Percentiles rank a stretch among this genome's conserved stretches.
phyloP scores from a whole-genome alignment of 2,329 filamentous ascomycete genomes.

The Alternaria brassicae region DNA sequence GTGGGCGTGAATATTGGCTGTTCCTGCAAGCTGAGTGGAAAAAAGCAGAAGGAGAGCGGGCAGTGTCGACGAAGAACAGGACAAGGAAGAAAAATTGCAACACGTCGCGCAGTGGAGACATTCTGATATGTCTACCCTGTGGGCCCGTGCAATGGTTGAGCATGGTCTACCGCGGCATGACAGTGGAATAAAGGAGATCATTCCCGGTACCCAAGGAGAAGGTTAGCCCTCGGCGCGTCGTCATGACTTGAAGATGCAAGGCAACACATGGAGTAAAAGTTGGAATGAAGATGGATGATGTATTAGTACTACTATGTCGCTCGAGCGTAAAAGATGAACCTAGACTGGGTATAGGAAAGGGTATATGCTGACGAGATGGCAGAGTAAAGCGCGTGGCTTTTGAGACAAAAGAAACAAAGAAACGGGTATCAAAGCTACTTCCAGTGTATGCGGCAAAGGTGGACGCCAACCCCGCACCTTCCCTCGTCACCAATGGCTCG shows the following conservation, averaged over 20 bases:
- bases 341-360: slow-evolving; percentile 11
- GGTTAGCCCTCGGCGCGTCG: slow-evolving; percentile 8
- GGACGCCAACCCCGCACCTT: slow-evolving; percentile 17
- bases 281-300: neutral
- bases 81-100: slow-evolving; percentile 1
- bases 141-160: slow-evolving; percentile 6
- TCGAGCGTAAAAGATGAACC: slow-evolving; percentile 1
- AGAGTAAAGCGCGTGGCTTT: slow-evolving; percentile 4
- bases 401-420: slow-evolving; percentile 12
- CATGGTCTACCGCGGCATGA: slow-evolving; percentile 18
- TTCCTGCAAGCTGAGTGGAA: neutral
- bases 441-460: neutral
- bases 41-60: neutral
- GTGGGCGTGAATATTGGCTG: neutral
- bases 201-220: slow-evolving; percentile 13
- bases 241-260: neutral
- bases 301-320: slow-evolving; percentile 11
- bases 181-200: slow-evolving; percentile 16
- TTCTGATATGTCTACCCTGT: slow-evolving; percentile 5
- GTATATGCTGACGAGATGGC: slow-evolving; percentile 6
- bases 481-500: slow-evolving; percentile 5
- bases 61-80: neutral
- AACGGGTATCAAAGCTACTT: slow-evolving; percentile 16
- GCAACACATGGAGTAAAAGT: neutral
- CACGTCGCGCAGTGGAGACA: slow-evolving; percentile 3